A percentile compares a stretch with the other conserved stretches of the same genome.
Evolutionary conservation across 257 asterid species (phyloP).

Genomic region (Thymus mandschuricus): DNA sequence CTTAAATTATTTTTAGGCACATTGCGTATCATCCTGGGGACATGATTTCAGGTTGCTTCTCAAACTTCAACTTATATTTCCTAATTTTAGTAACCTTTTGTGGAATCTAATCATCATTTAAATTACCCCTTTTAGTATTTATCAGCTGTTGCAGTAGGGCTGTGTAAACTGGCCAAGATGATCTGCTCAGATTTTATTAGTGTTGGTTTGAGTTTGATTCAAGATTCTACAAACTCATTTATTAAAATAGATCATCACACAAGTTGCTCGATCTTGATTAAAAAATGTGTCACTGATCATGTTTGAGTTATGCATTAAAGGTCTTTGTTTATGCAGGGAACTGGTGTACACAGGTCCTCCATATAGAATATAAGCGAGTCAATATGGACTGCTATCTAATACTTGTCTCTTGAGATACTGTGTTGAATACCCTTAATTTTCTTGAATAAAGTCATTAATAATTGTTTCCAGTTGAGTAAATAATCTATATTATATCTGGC

Average conservation of each 20-base stretch:
- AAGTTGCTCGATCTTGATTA: neutral
- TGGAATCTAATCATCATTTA: constrained; percentile 19
- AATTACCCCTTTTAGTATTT: constrained; percentile 10
- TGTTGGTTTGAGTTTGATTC: neutral
- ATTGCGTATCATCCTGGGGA: constrained; percentile 97
- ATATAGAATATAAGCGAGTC: neutral
- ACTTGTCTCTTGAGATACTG: constrained; percentile 13
- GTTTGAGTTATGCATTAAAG: constrained; percentile 13
- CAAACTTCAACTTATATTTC: constrained; percentile 33
- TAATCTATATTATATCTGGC: constrained; percentile 6
- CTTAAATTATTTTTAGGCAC: constrained; percentile 66
- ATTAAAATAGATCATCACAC: neutral
- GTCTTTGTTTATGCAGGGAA: constrained; percentile 12
- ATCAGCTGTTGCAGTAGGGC: neutral
- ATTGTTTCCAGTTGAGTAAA: constrained; percentile 8
- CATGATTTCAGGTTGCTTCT: constrained; percentile 87
- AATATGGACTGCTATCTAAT: neutral
- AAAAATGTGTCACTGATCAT: neutral
- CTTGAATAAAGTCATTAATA: neutral
- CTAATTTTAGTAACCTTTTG: constrained; percentile 12
- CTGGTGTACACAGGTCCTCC: neutral
- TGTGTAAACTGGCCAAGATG: neutral
- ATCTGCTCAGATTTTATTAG: neutral
- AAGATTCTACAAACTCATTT: neutral
- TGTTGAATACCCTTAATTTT: constrained; percentile 12